Conservation (phyloP, 495 filamentous ascomycete genomes). For the Aspergillus bridgeri region DNA sequence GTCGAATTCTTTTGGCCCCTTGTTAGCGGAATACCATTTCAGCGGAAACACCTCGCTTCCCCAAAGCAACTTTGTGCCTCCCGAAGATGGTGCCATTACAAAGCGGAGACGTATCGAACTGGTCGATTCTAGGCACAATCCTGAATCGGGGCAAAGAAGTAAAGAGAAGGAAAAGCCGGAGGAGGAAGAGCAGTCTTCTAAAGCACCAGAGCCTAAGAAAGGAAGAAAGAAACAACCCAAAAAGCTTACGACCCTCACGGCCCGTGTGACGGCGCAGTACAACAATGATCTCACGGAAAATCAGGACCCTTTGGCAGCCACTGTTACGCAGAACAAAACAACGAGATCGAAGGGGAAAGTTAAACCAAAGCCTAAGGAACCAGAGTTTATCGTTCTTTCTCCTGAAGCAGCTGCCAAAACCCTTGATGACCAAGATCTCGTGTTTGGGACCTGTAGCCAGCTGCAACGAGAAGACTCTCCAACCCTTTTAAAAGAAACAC, state of each 20-base stretch:
- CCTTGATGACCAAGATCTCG: constrained; percentile 70
- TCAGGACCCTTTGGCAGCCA: constrained; percentile 16
- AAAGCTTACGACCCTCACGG: constrained; percentile 81
- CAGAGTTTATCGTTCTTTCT: constrained; percentile 58
- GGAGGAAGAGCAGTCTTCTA: constrained; percentile 12
- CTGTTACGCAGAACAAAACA: neutral
- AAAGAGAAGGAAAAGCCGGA: constrained; percentile 10
- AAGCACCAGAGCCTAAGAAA: constrained; percentile 24
- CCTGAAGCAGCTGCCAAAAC: constrained; percentile 67
- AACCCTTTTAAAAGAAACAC: constrained; percentile 61
- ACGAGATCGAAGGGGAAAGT: constrained; percentile 22
- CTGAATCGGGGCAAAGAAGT: constrained; percentile 11
- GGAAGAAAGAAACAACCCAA: constrained; percentile 61
- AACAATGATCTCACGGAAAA: constrained; percentile 13
- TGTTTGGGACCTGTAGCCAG: constrained; percentile 94
- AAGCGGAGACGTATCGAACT: constrained; percentile 43
- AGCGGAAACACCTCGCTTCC: constrained; percentile 16
- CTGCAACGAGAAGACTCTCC: constrained; percentile 74
- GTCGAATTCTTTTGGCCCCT: constrained; percentile 21
- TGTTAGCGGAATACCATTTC: constrained; percentile 36
- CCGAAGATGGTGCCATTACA: constrained; percentile 27
- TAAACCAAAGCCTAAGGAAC: constrained; percentile 32
- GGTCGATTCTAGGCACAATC: constrained; percentile 25
- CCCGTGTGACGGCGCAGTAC: constrained; percentile 78
- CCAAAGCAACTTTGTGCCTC: constrained; percentile 6